phyloP scores from a whole-genome alignment of 2,329 filamentous ascomycete species.

The Colletotrichum orchidophilum region DNA sequence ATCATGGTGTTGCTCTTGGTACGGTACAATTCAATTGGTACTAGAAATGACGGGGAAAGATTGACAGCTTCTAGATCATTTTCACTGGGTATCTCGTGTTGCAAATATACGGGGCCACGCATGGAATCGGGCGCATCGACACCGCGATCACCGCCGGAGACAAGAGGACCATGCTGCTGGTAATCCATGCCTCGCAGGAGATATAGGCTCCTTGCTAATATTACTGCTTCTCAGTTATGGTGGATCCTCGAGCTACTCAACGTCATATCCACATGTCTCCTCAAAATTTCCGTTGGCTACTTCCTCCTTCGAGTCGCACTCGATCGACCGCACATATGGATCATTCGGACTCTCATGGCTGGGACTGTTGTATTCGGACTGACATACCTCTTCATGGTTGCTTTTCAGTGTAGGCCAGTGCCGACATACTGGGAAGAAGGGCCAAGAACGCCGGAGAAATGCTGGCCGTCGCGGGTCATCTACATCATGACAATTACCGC shows the following conservation, averaged over 20 bases:
- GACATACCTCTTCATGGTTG: slow-evolving; percentile 51
- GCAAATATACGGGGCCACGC: not conserved
- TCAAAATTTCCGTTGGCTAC: slow-evolving; percentile 52
- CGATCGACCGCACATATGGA: slow-evolving; percentile 42
- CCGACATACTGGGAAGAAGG: slow-evolving; percentile 49
- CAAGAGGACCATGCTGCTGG: not conserved
- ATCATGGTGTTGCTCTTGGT: slow-evolving; percentile 44
- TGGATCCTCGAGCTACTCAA: slow-evolving; percentile 53
- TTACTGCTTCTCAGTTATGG: slow-evolving; percentile 39
- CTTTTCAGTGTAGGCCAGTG: slow-evolving; percentile 52
- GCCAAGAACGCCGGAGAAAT: slow-evolving; percentile 40
- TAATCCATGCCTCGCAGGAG: not conserved
- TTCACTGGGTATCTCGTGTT: not conserved
- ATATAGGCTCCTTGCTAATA: rapidly evolving
- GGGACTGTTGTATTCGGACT: slow-evolving; percentile 48
- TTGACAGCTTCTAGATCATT: not conserved
- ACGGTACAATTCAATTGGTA: not conserved
- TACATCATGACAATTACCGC: slow-evolving; percentile 47
- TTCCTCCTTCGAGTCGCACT: slow-evolving; percentile 53
- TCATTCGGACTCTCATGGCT: slow-evolving; percentile 46
- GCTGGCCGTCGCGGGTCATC: slow-evolving; percentile 39
- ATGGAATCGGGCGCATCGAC: not conserved
- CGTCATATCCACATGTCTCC: slow-evolving; percentile 43
- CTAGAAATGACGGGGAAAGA: not conserved
- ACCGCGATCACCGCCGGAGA: not conserved